Evolutionary conservation across 83 land plant species (phyloP).

Genomic region (Larix sibirica): DNA sequence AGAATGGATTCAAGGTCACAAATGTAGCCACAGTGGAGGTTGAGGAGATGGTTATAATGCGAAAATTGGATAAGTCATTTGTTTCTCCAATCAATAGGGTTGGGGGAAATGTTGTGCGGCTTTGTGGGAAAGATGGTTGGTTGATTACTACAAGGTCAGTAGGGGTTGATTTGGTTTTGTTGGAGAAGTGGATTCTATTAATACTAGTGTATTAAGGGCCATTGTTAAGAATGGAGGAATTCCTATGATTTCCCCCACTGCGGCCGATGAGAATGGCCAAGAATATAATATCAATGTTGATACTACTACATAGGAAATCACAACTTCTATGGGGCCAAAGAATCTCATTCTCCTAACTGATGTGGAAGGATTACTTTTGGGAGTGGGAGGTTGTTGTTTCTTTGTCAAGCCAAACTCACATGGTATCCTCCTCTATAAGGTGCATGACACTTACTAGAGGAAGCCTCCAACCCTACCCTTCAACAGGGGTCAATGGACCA

Average conservation of each 20-base stretch:
- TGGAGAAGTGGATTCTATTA: constrained; percentile 75
- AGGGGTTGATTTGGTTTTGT: constrained; percentile 70
- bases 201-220: constrained; percentile 58
- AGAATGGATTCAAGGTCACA: constrained; percentile 87
- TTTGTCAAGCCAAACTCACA: too few relatives aligned
- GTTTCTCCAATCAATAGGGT: constrained; percentile 87
- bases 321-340: constrained; percentile 91
- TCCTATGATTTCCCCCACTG: constrained; percentile 92
- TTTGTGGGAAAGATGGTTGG: constrained; percentile 84
- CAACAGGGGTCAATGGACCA: too few relatives aligned
- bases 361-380: constrained; percentile 76
- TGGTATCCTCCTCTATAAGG: too few relatives aligned
- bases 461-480: too few relatives aligned
- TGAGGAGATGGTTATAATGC: constrained; percentile 92
- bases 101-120: constrained; percentile 88
- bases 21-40: constrained; percentile 90
- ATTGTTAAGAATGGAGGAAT: constrained; percentile 55
- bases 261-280: constrained; percentile 75
- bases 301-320: constrained; percentile 89
- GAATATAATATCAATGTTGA: constrained; percentile 92
- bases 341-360: constrained; percentile 92
- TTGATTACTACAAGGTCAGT: constrained; percentile 79
- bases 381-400: too few relatives aligned
- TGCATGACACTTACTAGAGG: too few relatives aligned
- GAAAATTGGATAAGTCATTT: constrained; percentile 78